phyloP scores from a whole-genome alignment of 1,139 yeast species.

The Saccharomyces uvarum region DNA sequence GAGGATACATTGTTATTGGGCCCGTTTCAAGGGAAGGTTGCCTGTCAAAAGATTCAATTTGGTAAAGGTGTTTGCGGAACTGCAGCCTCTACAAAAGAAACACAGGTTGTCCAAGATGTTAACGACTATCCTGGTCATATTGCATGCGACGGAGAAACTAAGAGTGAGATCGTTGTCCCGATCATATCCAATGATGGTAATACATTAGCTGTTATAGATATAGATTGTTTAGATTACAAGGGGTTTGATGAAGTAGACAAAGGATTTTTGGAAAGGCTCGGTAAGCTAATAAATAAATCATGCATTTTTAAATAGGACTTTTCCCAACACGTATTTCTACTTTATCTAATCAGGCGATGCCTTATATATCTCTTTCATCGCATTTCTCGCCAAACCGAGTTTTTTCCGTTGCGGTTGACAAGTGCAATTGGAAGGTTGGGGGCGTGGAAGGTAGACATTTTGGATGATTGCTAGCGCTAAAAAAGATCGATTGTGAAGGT shows the following conservation, averaged over 20 bases:
- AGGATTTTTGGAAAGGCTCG: constrained; percentile 52
- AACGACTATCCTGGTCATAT: constrained; percentile 82
- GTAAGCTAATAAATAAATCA: constrained; percentile 41
- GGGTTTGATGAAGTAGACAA: constrained; percentile 66
- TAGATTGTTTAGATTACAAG: constrained; percentile 59
- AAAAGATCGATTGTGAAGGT: background rate
- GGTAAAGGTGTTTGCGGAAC: constrained; percentile 91
- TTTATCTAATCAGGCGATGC: background rate
- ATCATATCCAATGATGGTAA: constrained; percentile 39
- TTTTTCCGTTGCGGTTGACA: background rate
- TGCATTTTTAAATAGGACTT: constrained; percentile 12
- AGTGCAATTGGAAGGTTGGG: background rate
- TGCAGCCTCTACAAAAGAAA: constrained; percentile 51
- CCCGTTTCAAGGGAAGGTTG: constrained; percentile 95
- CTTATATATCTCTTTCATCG: background rate
- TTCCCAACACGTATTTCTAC: background rate
- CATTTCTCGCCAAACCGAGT: background rate
- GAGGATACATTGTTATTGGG: constrained; percentile 57
- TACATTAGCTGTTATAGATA: constrained; percentile 71
- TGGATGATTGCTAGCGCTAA: background rate
- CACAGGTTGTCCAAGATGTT: constrained; percentile 76
- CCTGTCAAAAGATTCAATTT: constrained; percentile 71
- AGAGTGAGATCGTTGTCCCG: constrained; percentile 90
- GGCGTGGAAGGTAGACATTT: background rate
- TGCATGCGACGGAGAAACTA: constrained; percentile 93